A percentile compares a stretch with the other conserved stretches of the same genome.
Evolutionary conservation across 2,329 filamentous ascomycete genomes (phyloP).

Genomic region (Fusarium buxicola): DNA sequence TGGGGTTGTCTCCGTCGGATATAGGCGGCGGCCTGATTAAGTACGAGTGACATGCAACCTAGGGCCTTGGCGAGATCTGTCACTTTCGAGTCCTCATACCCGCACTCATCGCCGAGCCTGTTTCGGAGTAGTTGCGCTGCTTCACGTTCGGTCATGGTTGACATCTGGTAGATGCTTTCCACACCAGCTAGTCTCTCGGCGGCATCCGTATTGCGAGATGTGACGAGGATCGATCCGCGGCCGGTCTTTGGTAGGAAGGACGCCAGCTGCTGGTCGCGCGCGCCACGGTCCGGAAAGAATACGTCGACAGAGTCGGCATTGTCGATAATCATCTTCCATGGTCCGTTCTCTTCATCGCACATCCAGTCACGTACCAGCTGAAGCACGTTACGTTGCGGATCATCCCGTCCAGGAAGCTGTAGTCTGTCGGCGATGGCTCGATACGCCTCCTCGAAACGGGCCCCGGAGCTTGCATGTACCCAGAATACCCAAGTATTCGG

Average conservation of each 20-base stretch:
- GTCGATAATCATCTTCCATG: not conserved
- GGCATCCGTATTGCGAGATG: not conserved
- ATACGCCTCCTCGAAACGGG: conserved; percentile 15
- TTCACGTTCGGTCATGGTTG: not conserved
- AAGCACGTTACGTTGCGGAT: conserved; percentile 9
- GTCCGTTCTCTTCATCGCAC: not conserved
- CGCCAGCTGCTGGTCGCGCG: not conserved
- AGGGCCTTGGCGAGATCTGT: conserved; percentile 15
- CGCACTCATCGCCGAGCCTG: not conserved
- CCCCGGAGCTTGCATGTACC: conserved; percentile 7
- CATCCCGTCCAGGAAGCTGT: conserved; percentile 4
- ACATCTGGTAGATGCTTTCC: not conserved
- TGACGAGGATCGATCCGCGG: not conserved
- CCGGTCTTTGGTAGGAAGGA: not conserved
- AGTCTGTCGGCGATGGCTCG: conserved; percentile 15
- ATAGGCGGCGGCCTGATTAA: conserved; percentile 47
- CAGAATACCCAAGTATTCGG: conserved; percentile 11
- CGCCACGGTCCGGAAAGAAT: not conserved
- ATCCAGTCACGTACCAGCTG: conserved; percentile 16
- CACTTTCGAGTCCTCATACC: not conserved
- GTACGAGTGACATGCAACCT: conserved; percentile 47
- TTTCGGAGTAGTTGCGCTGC: not conserved
- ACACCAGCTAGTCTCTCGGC: not conserved
- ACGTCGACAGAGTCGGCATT: not conserved
- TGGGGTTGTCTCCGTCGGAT: conserved; percentile 34